phyloP scores from a whole-genome alignment of 441 rosid species.

The Syzygium syzygioides region DNA sequence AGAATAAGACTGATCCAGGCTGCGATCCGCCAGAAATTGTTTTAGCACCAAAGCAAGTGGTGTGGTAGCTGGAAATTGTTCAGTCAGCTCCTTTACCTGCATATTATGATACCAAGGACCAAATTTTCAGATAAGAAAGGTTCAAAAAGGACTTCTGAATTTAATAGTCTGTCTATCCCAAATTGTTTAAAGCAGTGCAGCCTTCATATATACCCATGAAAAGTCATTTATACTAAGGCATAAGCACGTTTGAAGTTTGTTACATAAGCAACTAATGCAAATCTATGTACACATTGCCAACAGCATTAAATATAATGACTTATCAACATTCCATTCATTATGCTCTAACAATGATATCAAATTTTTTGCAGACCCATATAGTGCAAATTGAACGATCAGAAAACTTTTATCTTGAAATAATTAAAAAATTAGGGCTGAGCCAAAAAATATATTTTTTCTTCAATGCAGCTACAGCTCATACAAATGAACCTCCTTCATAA shows the following conservation, averaged over 20 bases:
- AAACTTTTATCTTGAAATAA: background rate
- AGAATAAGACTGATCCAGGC: constrained; percentile 96
- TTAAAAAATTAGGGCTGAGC: background rate
- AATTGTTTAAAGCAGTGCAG: background rate
- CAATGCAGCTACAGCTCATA: background rate
- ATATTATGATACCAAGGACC: background rate
- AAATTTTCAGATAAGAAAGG: background rate
- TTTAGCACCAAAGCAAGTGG: constrained; percentile 97
- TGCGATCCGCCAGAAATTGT: constrained; percentile 98
- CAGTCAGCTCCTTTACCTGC: constrained; percentile 88
- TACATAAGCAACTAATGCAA: background rate
- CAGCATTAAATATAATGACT: background rate
- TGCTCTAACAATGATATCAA: background rate
- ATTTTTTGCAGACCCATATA: background rate
- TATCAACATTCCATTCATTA: background rate
- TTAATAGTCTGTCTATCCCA: background rate
- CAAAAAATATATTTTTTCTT: background rate
- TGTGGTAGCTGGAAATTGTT: constrained; percentile 89
- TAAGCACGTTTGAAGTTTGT: background rate
- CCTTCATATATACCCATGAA: background rate
- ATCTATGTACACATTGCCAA: background rate
- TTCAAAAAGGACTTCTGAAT: background rate
- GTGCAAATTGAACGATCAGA: background rate
- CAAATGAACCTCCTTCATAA: background rate
- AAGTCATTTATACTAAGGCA: background rate